These are phyloP conservation scores for Candolleomyces eurysporus DNA, from an alignment of 768 basidiomycete genomes.

Conservation along the genomic window DNA sequence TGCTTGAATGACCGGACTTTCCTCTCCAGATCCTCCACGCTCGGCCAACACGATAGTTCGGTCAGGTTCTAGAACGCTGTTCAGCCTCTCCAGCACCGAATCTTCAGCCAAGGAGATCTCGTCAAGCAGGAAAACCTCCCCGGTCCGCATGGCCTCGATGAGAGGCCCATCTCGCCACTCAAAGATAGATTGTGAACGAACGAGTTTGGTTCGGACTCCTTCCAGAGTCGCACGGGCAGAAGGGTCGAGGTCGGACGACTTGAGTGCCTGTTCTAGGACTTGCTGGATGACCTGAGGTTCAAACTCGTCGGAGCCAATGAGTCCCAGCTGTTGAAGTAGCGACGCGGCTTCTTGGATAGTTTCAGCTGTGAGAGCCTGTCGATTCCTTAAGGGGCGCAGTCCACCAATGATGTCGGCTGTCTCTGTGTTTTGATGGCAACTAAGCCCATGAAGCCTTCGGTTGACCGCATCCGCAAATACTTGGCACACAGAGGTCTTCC, in stretches of 20 bases:
- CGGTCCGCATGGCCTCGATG: conserved; percentile 83
- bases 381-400: conserved; percentile 83
- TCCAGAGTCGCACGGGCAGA: conserved; percentile 32
- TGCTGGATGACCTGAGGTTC: conserved; percentile 25
- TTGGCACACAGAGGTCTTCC: conserved; percentile 97
- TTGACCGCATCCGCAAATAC: conserved; percentile 68
- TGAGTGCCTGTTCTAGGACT: conserved; percentile 26
- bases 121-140: conserved; percentile 87
- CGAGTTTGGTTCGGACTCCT: conserved; percentile 42
- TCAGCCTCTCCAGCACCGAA: conserved; percentile 94
- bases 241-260: conserved; percentile 25
- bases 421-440: conserved; percentile 98
- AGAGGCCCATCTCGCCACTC: conserved; percentile 99
- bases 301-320: conserved; percentile 20
- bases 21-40: conserved; percentile 74
- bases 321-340: conserved; percentile 41
- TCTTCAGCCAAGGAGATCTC: conserved; percentile 98
- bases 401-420: conserved; percentile 96
- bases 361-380: conserved; percentile 52
- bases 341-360: conserved; percentile 40
- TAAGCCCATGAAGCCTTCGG: conserved; percentile 69
- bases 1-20: conserved; percentile 67
- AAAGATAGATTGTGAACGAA: conserved; percentile 72
- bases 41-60: conserved; percentile 91
- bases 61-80: conserved; percentile 93